Evolutionary conservation across 176 grass and related monocot species (phyloP), one percentile per base, ranked within the genome.

Genomic region (Poa annua): DNA sequence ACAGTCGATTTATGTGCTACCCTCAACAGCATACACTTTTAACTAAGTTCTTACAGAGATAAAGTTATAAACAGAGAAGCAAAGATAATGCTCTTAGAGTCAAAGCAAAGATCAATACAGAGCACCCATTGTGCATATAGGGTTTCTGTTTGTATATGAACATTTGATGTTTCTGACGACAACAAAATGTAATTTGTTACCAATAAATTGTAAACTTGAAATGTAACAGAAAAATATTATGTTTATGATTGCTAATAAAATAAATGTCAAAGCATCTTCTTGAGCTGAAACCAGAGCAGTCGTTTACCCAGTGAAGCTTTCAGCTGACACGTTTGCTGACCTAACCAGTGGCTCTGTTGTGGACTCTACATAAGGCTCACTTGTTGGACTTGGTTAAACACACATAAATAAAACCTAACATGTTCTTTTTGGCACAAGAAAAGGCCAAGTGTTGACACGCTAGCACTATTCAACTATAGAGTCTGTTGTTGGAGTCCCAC

Each of bases 201-300:
- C 45, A 80, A 81, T 24, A 62, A 33, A 66, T 48, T 22, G 56
- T 24, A 13, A 44, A 2, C 71, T 73, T 22, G 8, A 62, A 19
- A 76, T 35, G 0, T 61, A 71, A 4, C 45, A 29, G 3, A 42
- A 80, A 39, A 71, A 63, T 17, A 78, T 55, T 33, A 38, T 61
- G 11, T 38, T 80, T 26, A 10, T 44, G 41, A 71, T 45, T 71
- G 67, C n/a, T 39, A 32, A 44, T 25, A 39, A 34, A 44, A 75
- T 52, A 82, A 14, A 80, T 74, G 56, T 52, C 5, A 66, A 70
- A 55, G 62, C 45, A 65, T 65, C 42, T 71, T 54, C 44, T 71
- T 71, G 38, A 71, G 67, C 16, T 72, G 22, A 48, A 72, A 72
- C 69, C 69, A 72, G 21, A 47, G 12, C 20, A n/a, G 38, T 16